phyloP scores from a whole-genome alignment of 31 red algal species.

The Endocladia muricata region DNA sequence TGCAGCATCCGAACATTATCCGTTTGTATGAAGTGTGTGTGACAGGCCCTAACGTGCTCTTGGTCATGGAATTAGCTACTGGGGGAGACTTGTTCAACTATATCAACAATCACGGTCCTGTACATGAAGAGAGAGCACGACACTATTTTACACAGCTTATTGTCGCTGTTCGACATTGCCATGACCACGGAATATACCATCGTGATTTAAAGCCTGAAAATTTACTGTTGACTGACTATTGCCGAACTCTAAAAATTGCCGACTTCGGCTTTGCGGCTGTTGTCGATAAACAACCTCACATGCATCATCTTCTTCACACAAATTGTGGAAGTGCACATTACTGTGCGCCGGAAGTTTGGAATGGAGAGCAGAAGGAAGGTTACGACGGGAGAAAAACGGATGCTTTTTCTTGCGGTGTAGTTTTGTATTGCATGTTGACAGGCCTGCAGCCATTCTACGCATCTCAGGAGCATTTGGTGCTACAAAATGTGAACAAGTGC shows the following conservation, averaged over 20 bases:
- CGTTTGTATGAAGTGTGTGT: conserved; percentile 26
- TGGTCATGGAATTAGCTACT: conserved; percentile 6
- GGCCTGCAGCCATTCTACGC: conserved; percentile 40
- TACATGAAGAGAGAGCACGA: background rate
- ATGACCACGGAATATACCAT: conserved; percentile 47
- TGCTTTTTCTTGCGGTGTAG: conserved; percentile 20
- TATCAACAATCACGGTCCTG: background rate
- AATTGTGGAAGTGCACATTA: conserved; percentile 53
- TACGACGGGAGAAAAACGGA: conserved; percentile 33
- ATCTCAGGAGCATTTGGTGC: background rate
- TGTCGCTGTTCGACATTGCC: conserved; percentile 1
- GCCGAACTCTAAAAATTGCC: conserved; percentile 34
- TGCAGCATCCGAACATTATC: conserved; percentile 38
- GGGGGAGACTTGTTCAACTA: conserved; percentile 7
- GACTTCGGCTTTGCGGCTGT: conserved; percentile 69
- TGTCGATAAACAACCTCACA: conserved; percentile 12
- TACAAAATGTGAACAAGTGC: conserved; percentile 8
- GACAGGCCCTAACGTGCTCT: background rate
- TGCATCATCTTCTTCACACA: conserved; percentile 31
- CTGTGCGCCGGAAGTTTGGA: conserved; percentile 52
- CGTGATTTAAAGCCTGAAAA: conserved; percentile 75
- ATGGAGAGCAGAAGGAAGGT: conserved; percentile 21
- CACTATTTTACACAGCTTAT: background rate
- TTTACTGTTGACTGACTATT: conserved; percentile 37
- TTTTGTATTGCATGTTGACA: conserved; percentile 30